Conservation (phyloP, 805 yeast genomes). For the Debaryomyces tyrocola region DNA sequence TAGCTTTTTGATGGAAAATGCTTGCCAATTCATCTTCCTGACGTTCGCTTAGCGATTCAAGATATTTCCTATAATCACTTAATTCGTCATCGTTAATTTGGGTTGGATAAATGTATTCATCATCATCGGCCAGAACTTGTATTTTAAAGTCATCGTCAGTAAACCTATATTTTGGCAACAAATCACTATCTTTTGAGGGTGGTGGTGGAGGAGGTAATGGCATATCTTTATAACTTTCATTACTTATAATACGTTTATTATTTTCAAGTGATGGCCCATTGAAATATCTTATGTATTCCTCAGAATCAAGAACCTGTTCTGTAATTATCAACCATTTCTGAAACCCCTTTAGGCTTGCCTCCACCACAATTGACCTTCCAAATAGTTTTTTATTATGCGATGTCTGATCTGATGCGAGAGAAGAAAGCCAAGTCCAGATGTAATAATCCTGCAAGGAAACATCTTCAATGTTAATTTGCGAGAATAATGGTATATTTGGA, state of each 20-base stretch:
- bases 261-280: neutral
- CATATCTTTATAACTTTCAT: slow-evolving; percentile 12
- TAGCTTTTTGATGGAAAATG: slow-evolving; percentile 1
- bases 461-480: slow-evolving; percentile 46
- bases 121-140: slow-evolving; percentile 8
- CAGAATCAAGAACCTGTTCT: slow-evolving; percentile 53
- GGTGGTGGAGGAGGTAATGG: slow-evolving; percentile 28
- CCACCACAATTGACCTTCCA: slow-evolving; percentile 81
- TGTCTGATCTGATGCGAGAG: slow-evolving; percentile 73
- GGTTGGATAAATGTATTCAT: slow-evolving; percentile 10
- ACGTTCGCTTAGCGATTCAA: slow-evolving; percentile 15
- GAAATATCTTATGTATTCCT: slow-evolving; percentile 31
- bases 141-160: slow-evolving; percentile 20
- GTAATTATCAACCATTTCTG: slow-evolving; percentile 78
- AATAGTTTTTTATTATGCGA: slow-evolving; percentile 62
- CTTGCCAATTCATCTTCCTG: slow-evolving; percentile 12
- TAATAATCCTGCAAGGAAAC: slow-evolving; percentile 82
- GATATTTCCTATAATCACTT: slow-evolving; percentile 23
- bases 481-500: slow-evolving; percentile 38
- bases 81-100: slow-evolving; percentile 11
- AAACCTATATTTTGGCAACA: slow-evolving; percentile 15
- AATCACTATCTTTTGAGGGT: slow-evolving; percentile 13
- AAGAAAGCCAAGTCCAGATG: slow-evolving; percentile 88
- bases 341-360: slow-evolving; percentile 76
- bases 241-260: neutral